Evolutionary conservation across 306 rosid genomes (phyloP).

Genomic region (Cicer cuneatum): DNA sequence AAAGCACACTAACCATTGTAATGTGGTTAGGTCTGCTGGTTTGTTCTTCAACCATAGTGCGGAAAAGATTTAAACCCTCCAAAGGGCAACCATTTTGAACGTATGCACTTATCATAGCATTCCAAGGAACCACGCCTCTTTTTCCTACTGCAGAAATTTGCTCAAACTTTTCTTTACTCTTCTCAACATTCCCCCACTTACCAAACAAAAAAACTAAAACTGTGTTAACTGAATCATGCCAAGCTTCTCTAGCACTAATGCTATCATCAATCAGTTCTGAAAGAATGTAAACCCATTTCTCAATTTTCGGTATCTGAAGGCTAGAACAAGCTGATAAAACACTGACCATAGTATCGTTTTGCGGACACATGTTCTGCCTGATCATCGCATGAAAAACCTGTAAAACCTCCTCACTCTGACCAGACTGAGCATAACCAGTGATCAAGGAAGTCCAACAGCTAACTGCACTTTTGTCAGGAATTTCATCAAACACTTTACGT

Average conservation of each 20-base stretch:
- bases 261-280: conserved; percentile 25
- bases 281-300: conserved; percentile 56
- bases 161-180: conserved; percentile 53
- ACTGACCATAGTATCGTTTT: conserved; percentile 59
- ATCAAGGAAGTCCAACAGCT: conserved; percentile 65
- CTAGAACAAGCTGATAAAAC: conserved; percentile 68
- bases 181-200: conserved; percentile 58
- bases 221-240: conserved; percentile 47
- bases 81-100: conserved; percentile 62
- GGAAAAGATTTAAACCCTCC: conserved; percentile 61
- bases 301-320: conserved; percentile 51
- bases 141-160: conserved; percentile 51
- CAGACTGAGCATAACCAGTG: conserved; percentile 55
- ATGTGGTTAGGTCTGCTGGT: conserved; percentile 59
- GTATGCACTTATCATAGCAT: conserved; percentile 64
- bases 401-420: conserved; percentile 55
- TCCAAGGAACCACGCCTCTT: conserved; percentile 63
- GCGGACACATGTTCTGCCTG: conserved; percentile 52
- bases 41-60: conserved; percentile 50
- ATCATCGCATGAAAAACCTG: conserved; percentile 54
- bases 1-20: conserved; percentile 68
- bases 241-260: conserved; percentile 23
- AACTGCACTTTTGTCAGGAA: conserved; percentile 49
- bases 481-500: conserved; percentile 63
- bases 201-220: conserved; percentile 60